Evolutionary conservation across 371 early-diverging fungal species (phyloP).

Genomic region (Scutellospora calospora): DNA sequence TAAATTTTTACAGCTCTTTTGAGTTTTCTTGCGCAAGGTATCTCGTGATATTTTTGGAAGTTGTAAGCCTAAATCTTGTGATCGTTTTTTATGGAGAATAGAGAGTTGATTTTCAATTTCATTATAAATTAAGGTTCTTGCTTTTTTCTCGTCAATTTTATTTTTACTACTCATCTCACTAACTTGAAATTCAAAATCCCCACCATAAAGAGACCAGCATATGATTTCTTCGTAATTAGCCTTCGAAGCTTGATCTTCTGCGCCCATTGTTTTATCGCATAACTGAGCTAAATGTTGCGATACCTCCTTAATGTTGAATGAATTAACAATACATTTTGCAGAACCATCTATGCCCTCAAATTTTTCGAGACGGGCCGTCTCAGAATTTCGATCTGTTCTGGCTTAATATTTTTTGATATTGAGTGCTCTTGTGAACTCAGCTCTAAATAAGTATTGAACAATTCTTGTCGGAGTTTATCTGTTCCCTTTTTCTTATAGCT

Average conservation of each 20-base stretch:
- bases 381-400: no score
- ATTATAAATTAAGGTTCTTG: slow-evolving; percentile 24
- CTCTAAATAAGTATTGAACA: no score
- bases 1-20: slow-evolving; percentile 20
- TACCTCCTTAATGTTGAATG: no score
- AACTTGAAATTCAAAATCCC: slow-evolving; percentile 24
- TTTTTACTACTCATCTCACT: slow-evolving; percentile 2
- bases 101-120: slow-evolving; percentile 4
- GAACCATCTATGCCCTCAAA: no score
- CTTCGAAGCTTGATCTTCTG: background rate
- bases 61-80: background rate
- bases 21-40: slow-evolving; percentile 29
- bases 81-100: slow-evolving; percentile 22
- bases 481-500: no score
- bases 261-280: background rate
- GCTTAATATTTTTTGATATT: no score
- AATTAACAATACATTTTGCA: no score
- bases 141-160: slow-evolving; percentile 34
- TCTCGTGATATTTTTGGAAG: slow-evolving; percentile 30
- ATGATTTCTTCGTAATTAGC: slow-evolving; percentile 34
- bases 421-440: no score
- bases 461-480: no score
- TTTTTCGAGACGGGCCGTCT: no score
- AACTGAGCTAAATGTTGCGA: slow-evolving; percentile 16
- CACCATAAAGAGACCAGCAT: slow-evolving; percentile 21